These are phyloP conservation scores for Geum urbanum DNA, from an alignment of 306 rosid species.

Conservation along the genomic window DNA sequence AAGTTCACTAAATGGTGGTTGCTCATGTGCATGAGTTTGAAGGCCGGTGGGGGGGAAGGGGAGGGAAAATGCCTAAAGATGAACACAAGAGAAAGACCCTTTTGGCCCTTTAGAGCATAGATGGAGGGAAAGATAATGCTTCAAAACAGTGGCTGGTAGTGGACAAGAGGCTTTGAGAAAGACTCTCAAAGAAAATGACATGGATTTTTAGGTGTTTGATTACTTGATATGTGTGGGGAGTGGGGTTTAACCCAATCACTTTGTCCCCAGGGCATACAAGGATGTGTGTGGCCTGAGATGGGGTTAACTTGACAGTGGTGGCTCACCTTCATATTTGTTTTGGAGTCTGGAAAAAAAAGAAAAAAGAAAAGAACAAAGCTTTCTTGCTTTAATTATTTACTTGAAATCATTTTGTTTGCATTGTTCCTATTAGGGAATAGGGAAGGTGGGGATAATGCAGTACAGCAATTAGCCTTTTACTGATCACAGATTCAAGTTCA, in stretches of 20 bases:
- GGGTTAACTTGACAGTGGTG: slow-evolving; percentile 10
- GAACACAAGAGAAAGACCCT: slow-evolving; percentile 2
- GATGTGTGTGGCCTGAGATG: slow-evolving; percentile 22
- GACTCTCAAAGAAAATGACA: slow-evolving; percentile 28
- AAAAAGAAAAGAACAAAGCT: not conserved
- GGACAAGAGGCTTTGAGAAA: slow-evolving; percentile 31
- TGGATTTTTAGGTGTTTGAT: slow-evolving; percentile 16
- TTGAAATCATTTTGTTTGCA: slow-evolving; percentile 17
- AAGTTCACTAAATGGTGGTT: slow-evolving; percentile 24
- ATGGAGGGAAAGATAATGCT: slow-evolving; percentile 11
- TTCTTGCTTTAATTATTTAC: slow-evolving; percentile 13
- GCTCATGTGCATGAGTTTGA: slow-evolving; percentile 33
- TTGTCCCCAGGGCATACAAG: slow-evolving; percentile 20
- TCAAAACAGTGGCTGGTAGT: slow-evolving; percentile 18
- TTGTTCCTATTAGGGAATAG: not conserved
- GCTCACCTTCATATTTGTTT: not conserved
- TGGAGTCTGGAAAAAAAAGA: not conserved
- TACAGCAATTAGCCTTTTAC: slow-evolving; percentile 3
- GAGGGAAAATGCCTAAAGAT: slow-evolving; percentile 19
- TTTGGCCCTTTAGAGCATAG: not conserved
- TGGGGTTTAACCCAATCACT: slow-evolving; percentile 28
- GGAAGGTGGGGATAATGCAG: slow-evolving; percentile 1
- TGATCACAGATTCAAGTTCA: not conserved
- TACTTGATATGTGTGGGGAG: not conserved
- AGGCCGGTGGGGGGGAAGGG: slow-evolving; percentile 10